Evolutionary conservation across 208 protist genomes (phyloP).

Genomic region (Trypanosoma mega): DNA sequence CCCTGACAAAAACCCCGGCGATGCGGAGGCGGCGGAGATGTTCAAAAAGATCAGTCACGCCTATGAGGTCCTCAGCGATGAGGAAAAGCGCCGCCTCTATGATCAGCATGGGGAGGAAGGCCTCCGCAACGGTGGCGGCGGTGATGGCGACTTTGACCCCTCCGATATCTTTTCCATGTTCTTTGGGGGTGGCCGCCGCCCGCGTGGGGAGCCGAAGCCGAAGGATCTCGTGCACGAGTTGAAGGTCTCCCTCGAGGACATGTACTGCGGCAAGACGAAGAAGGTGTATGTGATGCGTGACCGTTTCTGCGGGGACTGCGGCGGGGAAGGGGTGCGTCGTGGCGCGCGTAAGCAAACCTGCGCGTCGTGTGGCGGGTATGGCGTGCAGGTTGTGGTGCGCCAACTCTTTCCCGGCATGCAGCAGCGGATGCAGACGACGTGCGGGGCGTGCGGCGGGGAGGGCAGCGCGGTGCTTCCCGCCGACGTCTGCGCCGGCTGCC

Average conservation of each 20-base stretch:
- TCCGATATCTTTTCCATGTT: conserved; percentile 88
- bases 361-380: conserved; percentile 87
- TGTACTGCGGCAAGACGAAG: conserved; percentile 95
- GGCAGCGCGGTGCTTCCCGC: conserved; percentile 70
- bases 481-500: conserved; percentile 93
- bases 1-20: conserved; percentile 87
- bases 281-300: conserved; percentile 89
- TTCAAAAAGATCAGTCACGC: conserved; percentile 94
- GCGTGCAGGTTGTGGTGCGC: conserved; percentile 82
- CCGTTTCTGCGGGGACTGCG: conserved; percentile 70
- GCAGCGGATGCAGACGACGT: conserved; percentile 89
- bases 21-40: conserved; percentile 80
- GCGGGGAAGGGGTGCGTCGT: conserved; percentile 51
- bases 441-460: conserved; percentile 89
- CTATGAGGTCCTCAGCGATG: conserved; percentile 96
- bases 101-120: conserved; percentile 97
- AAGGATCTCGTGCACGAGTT: conserved; percentile 94
- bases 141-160: conserved; percentile 61
- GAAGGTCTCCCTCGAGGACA: conserved; percentile 93
- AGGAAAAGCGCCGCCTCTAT: conserved; percentile 96
- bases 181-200: conserved; percentile 78
- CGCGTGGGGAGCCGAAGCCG: conserved; percentile 85
- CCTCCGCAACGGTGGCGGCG: conserved; percentile 82
- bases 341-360: conserved; percentile 70
- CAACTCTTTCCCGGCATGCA: conserved; percentile 95